Base-by-base conservation (phyloP, 2,329 filamentous ascomycete species). In the Cordyceps cicadae region DNA sequence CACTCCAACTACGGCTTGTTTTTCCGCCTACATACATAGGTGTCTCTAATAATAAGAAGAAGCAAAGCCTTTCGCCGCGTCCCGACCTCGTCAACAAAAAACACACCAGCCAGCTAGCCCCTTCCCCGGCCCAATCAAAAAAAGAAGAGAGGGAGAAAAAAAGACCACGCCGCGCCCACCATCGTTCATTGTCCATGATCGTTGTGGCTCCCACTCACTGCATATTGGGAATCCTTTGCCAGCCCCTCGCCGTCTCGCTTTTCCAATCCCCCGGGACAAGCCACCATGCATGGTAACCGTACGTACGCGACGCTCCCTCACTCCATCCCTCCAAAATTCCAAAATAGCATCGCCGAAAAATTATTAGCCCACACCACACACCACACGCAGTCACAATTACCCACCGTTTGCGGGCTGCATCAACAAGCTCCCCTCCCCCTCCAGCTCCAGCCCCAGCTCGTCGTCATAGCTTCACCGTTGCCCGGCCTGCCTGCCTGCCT, bases 201-300 rank as follows among this genome's bases (percentile, higher is more conserved):
- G 48, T 15, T 46, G 11, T 37, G 56, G 21, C 39, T 53, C 26
- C 17, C 50, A 32, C 7, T 43, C 50, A 32, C 7, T 43, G 29
- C 29, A 29, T 8, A n/a, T 34, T 51, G 37, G 43, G n/a, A 17
- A 4, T 39, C 14, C 12, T 37, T 39, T 21, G 19, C 49, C 21
- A 39, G 53, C 37, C 5, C 39, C 29, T n/a, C 29, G 45, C 46
- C 55, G 9, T 58, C 34, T 59, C 37, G 24, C 48, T 49, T 54
- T 24, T 26, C 53, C 15, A 39, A 50, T 17, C 7, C 24, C 37
- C 32, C 5, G 37, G 56, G 34, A 19, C 34, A 59, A 59, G 56
- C 56, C 48, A 59, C 49, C 56, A 59, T 59, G 56, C 56, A 59
- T 59, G 56, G 56, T 46, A 52, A 59, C 56, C 49, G 56, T 59